phyloP scores from a whole-genome alignment of 371 early-diverging fungal species.

The Mucor mucedo region DNA sequence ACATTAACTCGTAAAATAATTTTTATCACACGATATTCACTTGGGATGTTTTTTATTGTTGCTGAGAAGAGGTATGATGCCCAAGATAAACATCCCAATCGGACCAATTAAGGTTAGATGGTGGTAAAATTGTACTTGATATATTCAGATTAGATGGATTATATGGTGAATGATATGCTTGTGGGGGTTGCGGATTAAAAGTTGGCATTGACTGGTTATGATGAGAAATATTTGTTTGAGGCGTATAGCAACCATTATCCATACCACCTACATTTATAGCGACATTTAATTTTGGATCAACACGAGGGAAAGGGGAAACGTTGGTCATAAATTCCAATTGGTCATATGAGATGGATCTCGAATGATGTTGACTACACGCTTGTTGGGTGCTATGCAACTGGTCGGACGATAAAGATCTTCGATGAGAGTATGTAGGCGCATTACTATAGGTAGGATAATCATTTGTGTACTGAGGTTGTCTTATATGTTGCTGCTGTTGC shows the following conservation, averaged over 20 bases:
- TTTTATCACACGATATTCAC: background rate
- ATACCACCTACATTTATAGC: slow-evolving; percentile 1
- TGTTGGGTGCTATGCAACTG: slow-evolving; percentile 7
- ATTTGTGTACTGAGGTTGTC: background rate
- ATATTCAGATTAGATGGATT: slow-evolving; percentile 15
- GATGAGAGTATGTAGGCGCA: slow-evolving; percentile 2
- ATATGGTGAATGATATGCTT: slow-evolving; percentile 13
- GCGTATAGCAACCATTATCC: background rate
- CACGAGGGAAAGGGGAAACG: background rate
- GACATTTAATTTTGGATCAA: background rate
- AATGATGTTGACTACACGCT: slow-evolving; percentile 4
- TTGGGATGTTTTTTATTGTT: background rate
- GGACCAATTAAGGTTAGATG: slow-evolving; percentile 30
- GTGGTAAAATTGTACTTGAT: slow-evolving; percentile 14
- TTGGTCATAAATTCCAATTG: background rate
- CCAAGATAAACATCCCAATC: slow-evolving; percentile 33
- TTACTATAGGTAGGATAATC: background rate
- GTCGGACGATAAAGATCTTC: slow-evolving; percentile 15
- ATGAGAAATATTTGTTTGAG: background rate
- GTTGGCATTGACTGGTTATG: background rate
- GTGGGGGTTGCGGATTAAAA: slow-evolving; percentile 4
- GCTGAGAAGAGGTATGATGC: slow-evolving; percentile 10
- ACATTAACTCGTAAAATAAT: too few species aligned
- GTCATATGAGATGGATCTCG: slow-evolving; percentile 14
- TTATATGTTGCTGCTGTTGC: slow-evolving; percentile 1